phyloP scores from a whole-genome alignment of 1,139 yeast species.

The Magnusiomyces tetraspermus region DNA sequence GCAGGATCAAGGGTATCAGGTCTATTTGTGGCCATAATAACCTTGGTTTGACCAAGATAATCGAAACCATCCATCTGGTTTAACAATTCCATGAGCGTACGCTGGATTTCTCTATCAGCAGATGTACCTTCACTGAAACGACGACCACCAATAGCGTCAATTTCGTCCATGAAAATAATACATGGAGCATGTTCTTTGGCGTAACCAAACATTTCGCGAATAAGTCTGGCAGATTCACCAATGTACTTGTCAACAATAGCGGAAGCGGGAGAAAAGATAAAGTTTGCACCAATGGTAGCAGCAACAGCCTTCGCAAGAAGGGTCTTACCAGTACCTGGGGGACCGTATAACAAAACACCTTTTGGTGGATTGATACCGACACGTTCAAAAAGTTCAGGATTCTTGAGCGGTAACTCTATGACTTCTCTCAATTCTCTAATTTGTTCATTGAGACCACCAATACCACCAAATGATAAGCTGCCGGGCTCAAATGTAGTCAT shows the following conservation, averaged over 20 bases:
- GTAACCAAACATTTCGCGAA: slow-evolving; percentile 97
- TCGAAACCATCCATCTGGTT: slow-evolving; percentile 99
- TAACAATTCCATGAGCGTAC: slow-evolving; percentile 94
- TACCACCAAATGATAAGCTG: slow-evolving; percentile 85
- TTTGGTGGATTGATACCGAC: slow-evolving; percentile 98
- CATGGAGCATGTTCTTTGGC: slow-evolving; percentile 99
- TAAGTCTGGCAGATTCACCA: slow-evolving; percentile 94
- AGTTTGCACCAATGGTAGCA: slow-evolving; percentile 96
- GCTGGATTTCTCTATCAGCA: slow-evolving; percentile 97
- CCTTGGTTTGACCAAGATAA: slow-evolving; percentile 91
- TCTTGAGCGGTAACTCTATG: slow-evolving; percentile 89
- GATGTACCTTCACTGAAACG: slow-evolving; percentile 98
- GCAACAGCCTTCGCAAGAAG: slow-evolving; percentile 96
- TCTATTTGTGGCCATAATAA: slow-evolving; percentile 98
- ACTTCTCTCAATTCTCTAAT: slow-evolving; percentile 95
- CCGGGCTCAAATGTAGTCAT: slow-evolving; percentile 98
- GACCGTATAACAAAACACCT: slow-evolving; percentile 94
- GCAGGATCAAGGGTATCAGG: slow-evolving; percentile 99
- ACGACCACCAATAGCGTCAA: slow-evolving; percentile 98
- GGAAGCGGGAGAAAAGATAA: slow-evolving; percentile 94
- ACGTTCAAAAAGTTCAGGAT: slow-evolving; percentile 90
- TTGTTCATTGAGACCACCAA: slow-evolving; percentile 95
- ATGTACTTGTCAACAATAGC: slow-evolving; percentile 98
- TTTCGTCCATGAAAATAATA: slow-evolving; percentile 97
- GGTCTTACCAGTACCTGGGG: slow-evolving; percentile 99